Base-by-base conservation (phyloP, 148 eudicot genomes). In the Tetragonia tetragonoides region DNA sequence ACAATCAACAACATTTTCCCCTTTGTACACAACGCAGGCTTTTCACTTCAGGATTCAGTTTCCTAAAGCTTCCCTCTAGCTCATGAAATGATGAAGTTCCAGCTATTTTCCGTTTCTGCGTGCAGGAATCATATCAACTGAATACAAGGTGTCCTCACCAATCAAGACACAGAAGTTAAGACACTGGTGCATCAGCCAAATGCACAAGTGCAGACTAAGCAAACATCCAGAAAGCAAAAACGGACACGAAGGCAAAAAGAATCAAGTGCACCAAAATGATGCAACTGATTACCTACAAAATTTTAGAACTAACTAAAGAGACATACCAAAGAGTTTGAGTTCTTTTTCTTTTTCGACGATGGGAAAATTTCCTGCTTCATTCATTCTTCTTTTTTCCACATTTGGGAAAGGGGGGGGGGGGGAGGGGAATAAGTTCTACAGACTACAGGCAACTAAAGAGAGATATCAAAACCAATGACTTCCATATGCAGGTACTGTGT, bases 71-170 rank as follows among this genome's bases (percentile, higher is more conserved):
- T 28, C 34, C 34, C 34, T 28, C 34, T 28, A 14, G 11, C 14
- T 49, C 53, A 49, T 3, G 53, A 14, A 49, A 49, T 0, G 53
- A 6, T 49, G 53, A 14, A 0, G 11, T 6, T 66, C 40, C 47
- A 1, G 40, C 23, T n/a, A 39, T 18, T 39, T 18, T 18, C 70
- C 23, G 16, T 64, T 38, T 66, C 44, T 37, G n/a, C 7, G 24
- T 39, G 70, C 70, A 66, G 47, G 53, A 68, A 18, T 17, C 47
- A 66, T n/a, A 66, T 56, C 10, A 56, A 18, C n/a, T 66, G 70
- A 42, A 39, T 39, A 17, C 18, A 37, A 40, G 46, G 23, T 56
- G 60, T 18, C 47, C 18, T 2, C 5, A 4, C 1, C 44, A 66
- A 67, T 2, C 10, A 7, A 41, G 24, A 42, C 15, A 42, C 4